Conservation (phyloP, 1,284 basidiomycete genomes). For the Fomes fomentarius region DNA sequence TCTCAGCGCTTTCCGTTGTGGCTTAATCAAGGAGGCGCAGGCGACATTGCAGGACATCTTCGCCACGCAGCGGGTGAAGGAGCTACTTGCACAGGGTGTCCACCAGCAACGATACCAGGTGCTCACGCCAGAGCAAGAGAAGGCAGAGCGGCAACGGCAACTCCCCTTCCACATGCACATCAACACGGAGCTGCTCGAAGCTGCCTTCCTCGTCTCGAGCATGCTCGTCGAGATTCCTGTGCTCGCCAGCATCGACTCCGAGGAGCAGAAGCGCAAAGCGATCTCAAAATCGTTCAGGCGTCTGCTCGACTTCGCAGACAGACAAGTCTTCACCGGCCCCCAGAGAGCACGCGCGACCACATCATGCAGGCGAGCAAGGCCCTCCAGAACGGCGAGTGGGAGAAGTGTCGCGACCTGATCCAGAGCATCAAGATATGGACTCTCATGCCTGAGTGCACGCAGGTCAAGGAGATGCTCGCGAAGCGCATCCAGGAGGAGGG, state of each 20-base stretch:
- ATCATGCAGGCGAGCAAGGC: constrained; percentile 99
- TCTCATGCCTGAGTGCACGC: constrained; percentile 86
- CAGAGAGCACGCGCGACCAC: constrained; percentile 98
- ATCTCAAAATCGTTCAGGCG: constrained; percentile 97
- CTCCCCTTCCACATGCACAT: constrained; percentile 99
- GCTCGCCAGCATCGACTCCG: constrained; percentile 91
- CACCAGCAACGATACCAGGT: constrained; percentile 91
- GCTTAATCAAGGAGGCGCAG: constrained; percentile 94
- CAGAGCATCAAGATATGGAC: constrained; percentile 98
- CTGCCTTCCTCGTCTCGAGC: constrained; percentile 96
- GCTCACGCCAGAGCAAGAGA: constrained; percentile 94
- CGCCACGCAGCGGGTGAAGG: constrained; percentile 94
- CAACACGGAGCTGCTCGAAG: constrained; percentile 97
- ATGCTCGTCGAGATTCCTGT: constrained; percentile 99
- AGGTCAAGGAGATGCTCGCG: constrained; percentile 94
- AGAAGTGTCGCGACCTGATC: constrained; percentile 90
- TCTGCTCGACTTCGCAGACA: constrained; percentile 95
- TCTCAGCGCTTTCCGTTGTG: constrained; percentile 94
- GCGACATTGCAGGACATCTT: constrained; percentile 95
- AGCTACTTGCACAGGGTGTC: constrained; percentile 95
- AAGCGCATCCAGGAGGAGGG: constrained; percentile 99
- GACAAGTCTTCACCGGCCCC: constrained; percentile 99
- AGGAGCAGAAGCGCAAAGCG: constrained; percentile 89
- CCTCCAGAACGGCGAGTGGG: constrained; percentile 96
- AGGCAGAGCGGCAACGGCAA: constrained; percentile 93